Base-by-base conservation (phyloP, 2,329 filamentous ascomycete species). In the Knufia fluminis region DNA sequence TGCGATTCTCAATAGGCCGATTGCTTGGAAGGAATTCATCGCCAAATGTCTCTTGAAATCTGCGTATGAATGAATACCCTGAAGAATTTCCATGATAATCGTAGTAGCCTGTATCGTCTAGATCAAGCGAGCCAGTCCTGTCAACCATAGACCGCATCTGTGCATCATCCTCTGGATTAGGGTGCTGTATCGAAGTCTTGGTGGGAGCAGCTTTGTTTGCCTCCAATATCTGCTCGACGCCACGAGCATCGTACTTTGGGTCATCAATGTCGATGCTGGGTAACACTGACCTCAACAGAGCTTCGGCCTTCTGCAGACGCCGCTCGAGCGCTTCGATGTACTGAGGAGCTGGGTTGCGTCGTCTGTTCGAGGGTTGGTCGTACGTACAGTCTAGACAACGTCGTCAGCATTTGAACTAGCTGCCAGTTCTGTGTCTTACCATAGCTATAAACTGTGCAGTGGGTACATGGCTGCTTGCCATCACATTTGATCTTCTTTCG, bases 381-480 rank as follows among this genome's bases (percentile, higher is more conserved):
- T 95, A 95, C 23, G 89, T 94, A 66, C 90, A 96, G 64, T 94
- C 89, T 95, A 14, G 22, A 33, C n/a, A 36, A 52, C 17, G 52
- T 53, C 38, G 6, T 8, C 8, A 12, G 23, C 4, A 19, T 20
- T 20, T 24, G 10, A 17, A 12, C 7, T 23, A 20, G 22, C 35
- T 12, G 28, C 23, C 39, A 41, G 24, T 33, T 49, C 46, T 49
- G 46, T 45, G 24, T 20, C 76, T 63, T 76, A 96, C 92, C 91
- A 73, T 98, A 98, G 65, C 89, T 96, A 68, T 98, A 98, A 44
- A 97, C 89, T 9, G 90, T 94, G 67, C 92, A 98, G 68, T 97
- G 92, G 0, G 90, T 96, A 68, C 86, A 92, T 8, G 86, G 86
- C 64, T 90, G 85, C 66, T 89, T 88, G 58, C 57, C 57, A 47